Evolutionary conservation across 768 basidiomycete species (phyloP).

Genomic region (Russula sp.): DNA sequence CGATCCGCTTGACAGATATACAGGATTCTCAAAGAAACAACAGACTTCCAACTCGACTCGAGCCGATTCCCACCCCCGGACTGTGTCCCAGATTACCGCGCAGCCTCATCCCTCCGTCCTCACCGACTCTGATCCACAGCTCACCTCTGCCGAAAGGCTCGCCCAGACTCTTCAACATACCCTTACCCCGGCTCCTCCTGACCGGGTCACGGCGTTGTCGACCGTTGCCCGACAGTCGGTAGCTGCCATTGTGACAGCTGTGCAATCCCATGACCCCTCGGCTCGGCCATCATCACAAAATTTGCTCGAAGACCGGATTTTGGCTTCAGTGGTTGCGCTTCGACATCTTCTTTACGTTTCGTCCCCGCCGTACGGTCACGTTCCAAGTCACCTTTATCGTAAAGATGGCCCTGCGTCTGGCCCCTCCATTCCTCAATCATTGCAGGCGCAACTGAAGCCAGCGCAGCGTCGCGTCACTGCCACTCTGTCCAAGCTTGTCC

Average conservation of each 20-base stretch:
- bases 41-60: slow-evolving; percentile 3
- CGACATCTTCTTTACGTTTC: slow-evolving; percentile 73
- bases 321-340: slow-evolving; percentile 63
- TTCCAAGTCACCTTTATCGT: slow-evolving; percentile 41
- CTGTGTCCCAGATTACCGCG: slow-evolving; percentile 1
- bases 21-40: slow-evolving; percentile 26
- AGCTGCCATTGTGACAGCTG: slow-evolving; percentile 57
- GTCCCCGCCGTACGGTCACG: slow-evolving; percentile 56
- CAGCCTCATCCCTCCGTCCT: not conserved
- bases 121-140: slow-evolving; percentile 38
- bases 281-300: slow-evolving; percentile 54
- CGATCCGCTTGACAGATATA: slow-evolving; percentile 45
- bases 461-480: slow-evolving; percentile 84
- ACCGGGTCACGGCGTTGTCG: slow-evolving; percentile 60
- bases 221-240: slow-evolving; percentile 58
- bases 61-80: slow-evolving; percentile 6
- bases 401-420: slow-evolving; percentile 13
- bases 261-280: slow-evolving; percentile 46
- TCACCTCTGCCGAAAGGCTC: slow-evolving; percentile 65
- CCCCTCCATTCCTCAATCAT: slow-evolving; percentile 41
- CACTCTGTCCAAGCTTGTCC: slow-evolving; percentile 82
- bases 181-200: slow-evolving; percentile 55
- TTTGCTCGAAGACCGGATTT: slow-evolving; percentile 61
- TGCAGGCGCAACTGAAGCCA: slow-evolving; percentile 59
- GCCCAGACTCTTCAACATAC: slow-evolving; percentile 63